Base-by-base conservation (phyloP, 2,329 filamentous ascomycete genomes). In the Verticillium zaregamsianum region DNA sequence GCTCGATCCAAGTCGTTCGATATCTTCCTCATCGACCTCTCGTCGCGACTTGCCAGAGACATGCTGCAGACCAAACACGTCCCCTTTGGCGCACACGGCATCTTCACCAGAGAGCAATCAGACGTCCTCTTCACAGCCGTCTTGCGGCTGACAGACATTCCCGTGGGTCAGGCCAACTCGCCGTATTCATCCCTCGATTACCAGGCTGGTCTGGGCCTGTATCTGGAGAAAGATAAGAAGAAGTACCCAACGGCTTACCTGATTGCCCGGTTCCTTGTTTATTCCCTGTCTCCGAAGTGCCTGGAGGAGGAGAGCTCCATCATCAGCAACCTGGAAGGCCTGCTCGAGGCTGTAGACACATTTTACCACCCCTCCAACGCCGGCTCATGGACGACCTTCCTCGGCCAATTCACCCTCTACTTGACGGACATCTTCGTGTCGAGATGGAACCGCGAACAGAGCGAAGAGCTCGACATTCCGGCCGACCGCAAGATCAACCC, bases 281-380 rank as follows among this genome's bases (percentile, higher is more conserved):
- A 94, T 86, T 97, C 93, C 0, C 75, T 99, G 45, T 98, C 95
- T 1, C 94, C 95, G 1, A 81, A 88, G 55, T 95, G 92, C 69
- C 78, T 96, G 57, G 86, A 91, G 52, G 82, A 86, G n/a, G 82
- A 89, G 33, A 89, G 89, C 61, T 98, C 93, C 1, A 86, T 96
- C 54, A 77, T 99, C 69, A 86, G 90, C 37, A 92, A 91, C 66
- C 83, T 99, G 11, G 94, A 99, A 74, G 94, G 92, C 0, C 81
- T 99, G 59, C 90, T 99, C 67, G 91, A 98, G 74, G 95, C 93
- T 3, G 90, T 98, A 56, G 95, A 99, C 74, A 99, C 95, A 0
- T 99, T 99, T 76, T 99, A 97, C 81, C 95, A 99, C 70, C 95
- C 95, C 2, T 99, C 95, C 2, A 99, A 99, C 74, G 91, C 94